phyloP scores from a whole-genome alignment of 2,329 filamentous ascomycete genomes.

The Xylaria digitata region DNA sequence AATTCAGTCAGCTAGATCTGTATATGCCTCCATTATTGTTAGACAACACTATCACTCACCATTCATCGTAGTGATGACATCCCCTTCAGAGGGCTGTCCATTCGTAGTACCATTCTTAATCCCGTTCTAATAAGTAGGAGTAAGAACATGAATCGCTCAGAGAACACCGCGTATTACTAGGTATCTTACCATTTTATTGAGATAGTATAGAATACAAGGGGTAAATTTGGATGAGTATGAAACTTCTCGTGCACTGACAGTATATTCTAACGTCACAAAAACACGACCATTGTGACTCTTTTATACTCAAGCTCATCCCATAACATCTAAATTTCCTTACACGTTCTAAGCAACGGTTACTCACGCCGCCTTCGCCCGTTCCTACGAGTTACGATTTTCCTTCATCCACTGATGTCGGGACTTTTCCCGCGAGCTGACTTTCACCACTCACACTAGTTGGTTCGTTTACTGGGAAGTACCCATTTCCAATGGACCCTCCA shows the following conservation, averaged over 20 bases:
- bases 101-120: not conserved
- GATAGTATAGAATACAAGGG: not conserved
- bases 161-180: not conserved
- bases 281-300: not conserved
- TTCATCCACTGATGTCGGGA: conserved; percentile 7
- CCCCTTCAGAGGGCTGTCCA: not conserved
- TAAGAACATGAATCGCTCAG: not conserved
- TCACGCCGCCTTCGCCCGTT: not conserved
- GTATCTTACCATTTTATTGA: conserved; percentile 13
- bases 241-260: not conserved
- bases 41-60: conserved; percentile 15
- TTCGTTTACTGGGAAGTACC: not conserved
- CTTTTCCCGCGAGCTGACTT: not conserved
- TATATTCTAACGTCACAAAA: not conserved
- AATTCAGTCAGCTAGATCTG: not conserved
- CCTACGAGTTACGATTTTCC: not conserved
- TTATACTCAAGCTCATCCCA: not conserved
- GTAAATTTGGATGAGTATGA: not conserved
- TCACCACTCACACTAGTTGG: not conserved
- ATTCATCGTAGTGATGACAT: conserved; percentile 35
- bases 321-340: not conserved
- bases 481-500: not conserved
- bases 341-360: not conserved
- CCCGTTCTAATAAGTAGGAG: conserved; percentile 12
- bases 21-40: not conserved